Conservation (phyloP, 1,139 yeast species). For the Geotrichum siamense region DNA sequence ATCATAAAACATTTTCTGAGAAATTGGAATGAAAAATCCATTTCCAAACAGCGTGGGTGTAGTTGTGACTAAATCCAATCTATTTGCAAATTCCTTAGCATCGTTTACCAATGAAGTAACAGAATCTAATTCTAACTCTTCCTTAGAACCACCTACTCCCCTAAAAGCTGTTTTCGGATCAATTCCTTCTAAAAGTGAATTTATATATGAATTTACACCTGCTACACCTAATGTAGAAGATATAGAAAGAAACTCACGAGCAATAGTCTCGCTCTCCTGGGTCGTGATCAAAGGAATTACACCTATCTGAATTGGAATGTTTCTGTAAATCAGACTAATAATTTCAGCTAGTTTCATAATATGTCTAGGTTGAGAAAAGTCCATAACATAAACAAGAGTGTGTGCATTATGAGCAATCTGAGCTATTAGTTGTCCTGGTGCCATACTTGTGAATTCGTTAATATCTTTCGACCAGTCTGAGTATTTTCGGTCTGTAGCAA, state of each 20-base stretch:
- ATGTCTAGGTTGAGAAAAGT: slow-evolving; percentile 41
- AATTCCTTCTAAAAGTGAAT: slow-evolving; percentile 21
- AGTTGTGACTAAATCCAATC: slow-evolving; percentile 34
- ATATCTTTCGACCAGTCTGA: slow-evolving; percentile 41
- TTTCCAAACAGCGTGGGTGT: slow-evolving; percentile 58
- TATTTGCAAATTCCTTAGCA: slow-evolving; percentile 32
- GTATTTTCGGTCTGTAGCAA: slow-evolving; percentile 58
- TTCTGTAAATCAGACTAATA: slow-evolving; percentile 35
- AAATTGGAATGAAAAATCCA: slow-evolving; percentile 51
- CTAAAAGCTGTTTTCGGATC: slow-evolving; percentile 21
- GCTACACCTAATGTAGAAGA: slow-evolving; percentile 25
- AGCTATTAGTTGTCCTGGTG: slow-evolving; percentile 55
- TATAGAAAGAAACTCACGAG: slow-evolving; percentile 38
- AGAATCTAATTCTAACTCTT: slow-evolving; percentile 14
- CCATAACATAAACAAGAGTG: slow-evolving; percentile 65
- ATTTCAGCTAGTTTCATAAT: slow-evolving; percentile 8
- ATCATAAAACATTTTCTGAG: slow-evolving; percentile 40
- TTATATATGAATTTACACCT: slow-evolving; percentile 29
- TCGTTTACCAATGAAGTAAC: slow-evolving; percentile 23
- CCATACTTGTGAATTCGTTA: slow-evolving; percentile 8
- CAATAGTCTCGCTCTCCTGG: slow-evolving; percentile 25
- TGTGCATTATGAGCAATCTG: slow-evolving; percentile 67
- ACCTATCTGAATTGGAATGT: slow-evolving; percentile 76
- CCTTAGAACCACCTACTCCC: slow-evolving; percentile 19
- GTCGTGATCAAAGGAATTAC: slow-evolving; percentile 51